Evolutionary conservation across 2,329 filamentous ascomycete species (phyloP).

Genomic region (Cryphonectria japonica): DNA sequence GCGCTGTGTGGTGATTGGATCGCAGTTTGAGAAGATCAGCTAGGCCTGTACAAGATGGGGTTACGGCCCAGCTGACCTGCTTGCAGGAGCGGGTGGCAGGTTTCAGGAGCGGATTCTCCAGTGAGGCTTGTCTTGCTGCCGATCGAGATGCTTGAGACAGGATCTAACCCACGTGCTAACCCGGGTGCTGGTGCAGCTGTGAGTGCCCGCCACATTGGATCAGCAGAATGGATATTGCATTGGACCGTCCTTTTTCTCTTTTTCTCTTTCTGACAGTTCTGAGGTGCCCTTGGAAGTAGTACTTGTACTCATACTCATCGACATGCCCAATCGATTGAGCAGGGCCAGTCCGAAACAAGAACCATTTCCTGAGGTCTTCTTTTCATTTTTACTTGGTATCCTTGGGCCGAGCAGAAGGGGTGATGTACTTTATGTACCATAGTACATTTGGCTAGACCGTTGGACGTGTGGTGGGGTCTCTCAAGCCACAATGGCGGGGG

Average conservation of each 20-base stretch:
- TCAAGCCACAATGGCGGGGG: constrained; percentile 22
- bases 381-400: too few species aligned
- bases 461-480: neutral
- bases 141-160: neutral
- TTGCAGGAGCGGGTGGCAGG: constrained; percentile 6
- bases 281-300: neutral
- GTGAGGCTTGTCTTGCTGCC: neutral
- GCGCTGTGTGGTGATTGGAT: neutral
- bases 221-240: neutral
- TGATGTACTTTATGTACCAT: too few species aligned
- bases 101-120: constrained; percentile 2
- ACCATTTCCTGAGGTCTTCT: neutral
- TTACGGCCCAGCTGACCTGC: neutral
- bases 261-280: neutral
- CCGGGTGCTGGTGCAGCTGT: neutral
- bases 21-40: neutral
- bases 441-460: neutral
- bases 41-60: neutral
- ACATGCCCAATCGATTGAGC: neutral
- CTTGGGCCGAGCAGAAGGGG: neutral
- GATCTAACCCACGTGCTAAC: neutral
- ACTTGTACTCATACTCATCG: neutral
- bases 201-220: neutral
- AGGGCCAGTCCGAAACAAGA: neutral
- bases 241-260: neutral